Percentiles rank a stretch among this genome's conserved stretches.
phyloP scores from a whole-genome alignment of 1,139 yeast species.

The Suhomyces terraborum region DNA sequence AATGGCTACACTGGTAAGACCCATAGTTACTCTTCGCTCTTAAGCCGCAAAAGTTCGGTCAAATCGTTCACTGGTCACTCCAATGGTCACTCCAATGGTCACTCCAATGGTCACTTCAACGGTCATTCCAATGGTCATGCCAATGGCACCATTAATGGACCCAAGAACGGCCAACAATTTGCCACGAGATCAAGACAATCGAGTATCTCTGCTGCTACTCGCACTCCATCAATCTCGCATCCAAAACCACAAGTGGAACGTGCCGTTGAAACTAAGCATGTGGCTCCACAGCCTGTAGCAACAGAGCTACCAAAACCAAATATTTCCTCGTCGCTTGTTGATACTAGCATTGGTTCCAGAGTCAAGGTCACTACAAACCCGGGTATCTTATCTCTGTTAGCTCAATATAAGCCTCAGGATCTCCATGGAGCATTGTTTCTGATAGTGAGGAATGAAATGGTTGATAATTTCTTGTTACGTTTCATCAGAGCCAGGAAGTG shows the following conservation, averaged over 20 bases:
- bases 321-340: background rate
- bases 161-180: background rate
- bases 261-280: too few relatives aligned
- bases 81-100: background rate
- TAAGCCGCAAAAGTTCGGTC: background rate
- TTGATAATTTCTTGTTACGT: slow-evolving; percentile 39
- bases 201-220: background rate
- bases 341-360: background rate
- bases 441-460: slow-evolving; percentile 33
- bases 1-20: slow-evolving; percentile 9
- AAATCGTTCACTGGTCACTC: slow-evolving; percentile 3
- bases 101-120: background rate
- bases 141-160: background rate
- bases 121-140: slow-evolving; percentile 1
- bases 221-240: background rate
- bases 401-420: slow-evolving; percentile 29
- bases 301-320: background rate
- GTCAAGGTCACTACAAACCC: slow-evolving; percentile 22
- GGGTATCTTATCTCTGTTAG: slow-evolving; percentile 20
- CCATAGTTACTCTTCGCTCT: background rate
- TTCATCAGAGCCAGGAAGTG: slow-evolving; percentile 49
- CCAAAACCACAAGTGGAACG: slow-evolving; percentile 1
- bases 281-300: background rate
- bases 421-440: slow-evolving; percentile 29
- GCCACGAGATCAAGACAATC: slow-evolving; percentile 5